Evolutionary conservation across 352 stramenopile species (phyloP).

Genomic region (Phytophthora macrochlamydospora): DNA sequence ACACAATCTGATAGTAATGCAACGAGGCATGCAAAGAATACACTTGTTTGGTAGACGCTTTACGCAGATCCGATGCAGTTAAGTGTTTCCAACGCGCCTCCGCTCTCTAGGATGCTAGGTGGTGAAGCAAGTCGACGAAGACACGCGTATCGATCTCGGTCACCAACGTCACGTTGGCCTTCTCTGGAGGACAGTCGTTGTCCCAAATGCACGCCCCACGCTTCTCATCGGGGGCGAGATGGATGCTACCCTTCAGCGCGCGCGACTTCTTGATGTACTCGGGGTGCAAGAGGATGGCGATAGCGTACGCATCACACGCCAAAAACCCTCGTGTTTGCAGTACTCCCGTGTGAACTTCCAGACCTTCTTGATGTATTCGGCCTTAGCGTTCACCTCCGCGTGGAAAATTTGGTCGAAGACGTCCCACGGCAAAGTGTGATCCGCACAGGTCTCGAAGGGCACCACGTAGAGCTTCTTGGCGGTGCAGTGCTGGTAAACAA

Average conservation of each 20-base stretch:
- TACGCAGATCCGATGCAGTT: constrained; percentile 2
- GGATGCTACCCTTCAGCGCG: constrained; percentile 53
- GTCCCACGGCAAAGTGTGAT: constrained; percentile 63
- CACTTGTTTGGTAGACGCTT: constrained; percentile 20
- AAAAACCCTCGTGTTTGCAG: constrained; percentile 51
- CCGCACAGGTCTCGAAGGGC: constrained; percentile 69
- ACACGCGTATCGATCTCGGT: constrained; percentile 63
- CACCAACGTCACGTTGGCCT: constrained; percentile 72
- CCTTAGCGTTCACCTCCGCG: constrained; percentile 37
- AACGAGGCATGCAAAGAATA: constrained; percentile 2
- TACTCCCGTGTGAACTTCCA: constrained; percentile 68
- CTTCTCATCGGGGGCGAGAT: constrained; percentile 58
- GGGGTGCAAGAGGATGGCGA: constrained; percentile 64
- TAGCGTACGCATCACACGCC: constrained; percentile 76
- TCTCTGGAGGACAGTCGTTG: constrained; percentile 27
- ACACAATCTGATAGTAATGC: constrained; percentile 1
- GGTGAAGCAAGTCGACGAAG: constrained; percentile 65
- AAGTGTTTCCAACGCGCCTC: constrained; percentile 1
- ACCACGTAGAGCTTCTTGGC: constrained; percentile 69
- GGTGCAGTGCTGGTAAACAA: constrained; percentile 70
- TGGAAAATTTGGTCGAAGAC: constrained; percentile 75
- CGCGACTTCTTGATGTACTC: constrained; percentile 55
- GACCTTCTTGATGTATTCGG: constrained; percentile 61
- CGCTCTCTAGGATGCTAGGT: constrained; percentile 34
- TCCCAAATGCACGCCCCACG: constrained; percentile 63